phyloP scores from a whole-genome alignment of 1,284 basidiomycete species.

The Apiotrichum gracile region DNA sequence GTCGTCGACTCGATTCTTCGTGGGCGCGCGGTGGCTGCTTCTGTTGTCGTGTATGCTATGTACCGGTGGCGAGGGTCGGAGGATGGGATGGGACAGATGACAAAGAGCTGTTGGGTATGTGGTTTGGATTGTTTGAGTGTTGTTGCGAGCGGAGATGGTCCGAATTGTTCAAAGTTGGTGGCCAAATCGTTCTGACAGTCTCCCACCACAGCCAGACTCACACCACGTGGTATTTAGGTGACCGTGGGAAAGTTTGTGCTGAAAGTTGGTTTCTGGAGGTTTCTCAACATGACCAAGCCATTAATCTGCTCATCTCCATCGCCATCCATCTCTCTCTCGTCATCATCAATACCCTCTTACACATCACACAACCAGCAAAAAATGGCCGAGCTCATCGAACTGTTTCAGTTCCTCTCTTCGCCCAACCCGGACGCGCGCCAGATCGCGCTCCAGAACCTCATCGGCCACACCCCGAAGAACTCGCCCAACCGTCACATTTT shows the following conservation, averaged over 20 bases:
- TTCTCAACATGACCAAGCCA: not conserved
- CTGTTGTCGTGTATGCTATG: not conserved
- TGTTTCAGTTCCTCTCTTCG: conserved; percentile 79
- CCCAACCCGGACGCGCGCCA: conserved; percentile 80
- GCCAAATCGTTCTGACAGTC: too few relatives aligned
- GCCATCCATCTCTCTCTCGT: not conserved
- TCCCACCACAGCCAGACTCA: too few relatives aligned
- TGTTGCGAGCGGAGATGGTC: not conserved
- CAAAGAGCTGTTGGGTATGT: too few relatives aligned
- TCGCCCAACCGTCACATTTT: conserved; percentile 70
- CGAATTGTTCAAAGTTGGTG: not conserved
- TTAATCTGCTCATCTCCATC: not conserved
- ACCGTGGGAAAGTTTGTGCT: conserved; percentile 22
- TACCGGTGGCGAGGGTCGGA: not conserved
- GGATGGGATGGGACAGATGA: not conserved
- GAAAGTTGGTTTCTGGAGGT: not conserved
- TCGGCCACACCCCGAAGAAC: conserved; percentile 69
- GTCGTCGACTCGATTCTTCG: not conserved
- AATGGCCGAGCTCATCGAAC: conserved; percentile 53
- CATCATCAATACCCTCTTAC: not conserved
- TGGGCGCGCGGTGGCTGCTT: too few relatives aligned
- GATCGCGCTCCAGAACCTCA: conserved; percentile 74
- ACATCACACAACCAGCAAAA: conserved; percentile 2
- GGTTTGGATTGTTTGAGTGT: not conserved
- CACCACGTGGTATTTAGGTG: not conserved